A percentile compares a stretch with the other conserved stretches of the same genome.
Evolutionary conservation across 352 stramenopile species (phyloP).

Genomic region (Globisporangium heterothallicum): DNA sequence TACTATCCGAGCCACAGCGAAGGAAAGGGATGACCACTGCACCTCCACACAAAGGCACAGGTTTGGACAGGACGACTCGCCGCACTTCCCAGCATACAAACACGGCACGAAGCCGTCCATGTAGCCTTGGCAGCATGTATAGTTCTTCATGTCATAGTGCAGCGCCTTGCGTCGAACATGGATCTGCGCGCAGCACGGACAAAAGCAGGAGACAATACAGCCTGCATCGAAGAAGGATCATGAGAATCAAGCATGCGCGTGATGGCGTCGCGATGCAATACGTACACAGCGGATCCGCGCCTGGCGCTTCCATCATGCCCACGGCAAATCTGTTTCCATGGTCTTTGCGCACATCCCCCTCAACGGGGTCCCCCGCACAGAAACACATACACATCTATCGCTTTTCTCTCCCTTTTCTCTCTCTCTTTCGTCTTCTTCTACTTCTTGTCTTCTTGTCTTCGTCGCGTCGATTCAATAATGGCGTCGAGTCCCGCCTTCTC

Average conservation of each 20-base stretch:
- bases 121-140: conserved; percentile 91
- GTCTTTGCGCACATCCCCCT: conserved; percentile 56
- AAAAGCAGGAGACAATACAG: conserved; percentile 71
- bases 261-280: conserved; percentile 5
- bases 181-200: conserved; percentile 87
- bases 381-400: conserved; percentile 50
- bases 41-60: conserved; percentile 90
- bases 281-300: conserved; percentile 80
- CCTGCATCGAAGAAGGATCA: conserved; percentile 20
- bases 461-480: not conserved
- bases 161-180: conserved; percentile 89
- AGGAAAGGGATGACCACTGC: not conserved
- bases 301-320: conserved; percentile 83
- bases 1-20: no score
- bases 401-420: not conserved
- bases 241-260: not conserved
- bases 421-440: not conserved
- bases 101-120: conserved; percentile 89
- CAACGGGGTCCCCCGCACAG: conserved; percentile 63
- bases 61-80: conserved; percentile 85
- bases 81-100: conserved; percentile 73
- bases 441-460: not conserved
- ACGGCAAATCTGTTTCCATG: conserved; percentile 81
- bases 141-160: conserved; percentile 90
- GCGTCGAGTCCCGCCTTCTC: not conserved